phyloP scores from a whole-genome alignment of 2,329 filamentous ascomycete genomes.

The Claviceps sp. region DNA sequence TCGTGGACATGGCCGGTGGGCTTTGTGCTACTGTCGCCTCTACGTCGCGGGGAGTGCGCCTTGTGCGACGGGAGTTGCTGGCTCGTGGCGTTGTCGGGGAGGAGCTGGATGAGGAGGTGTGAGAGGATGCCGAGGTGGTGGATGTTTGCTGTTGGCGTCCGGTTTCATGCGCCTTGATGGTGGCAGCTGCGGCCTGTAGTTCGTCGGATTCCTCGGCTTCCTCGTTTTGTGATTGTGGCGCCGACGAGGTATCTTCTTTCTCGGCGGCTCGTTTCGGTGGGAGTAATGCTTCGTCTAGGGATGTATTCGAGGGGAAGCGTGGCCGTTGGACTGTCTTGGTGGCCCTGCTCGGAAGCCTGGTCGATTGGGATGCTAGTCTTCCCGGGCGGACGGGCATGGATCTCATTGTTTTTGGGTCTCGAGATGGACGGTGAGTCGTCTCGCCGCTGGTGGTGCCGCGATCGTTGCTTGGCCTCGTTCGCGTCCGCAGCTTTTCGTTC shows the following conservation, averaged over 20 bases:
- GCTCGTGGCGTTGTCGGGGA: neutral
- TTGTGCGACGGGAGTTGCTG: neutral
- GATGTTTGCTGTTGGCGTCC: neutral
- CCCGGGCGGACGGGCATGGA: constrained; percentile 13
- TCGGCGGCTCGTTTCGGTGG: constrained; percentile 6
- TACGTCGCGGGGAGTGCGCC: too few relatives aligned
- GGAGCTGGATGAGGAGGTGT: neutral
- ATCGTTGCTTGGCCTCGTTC: constrained; percentile 25
- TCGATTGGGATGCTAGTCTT: constrained; percentile 2
- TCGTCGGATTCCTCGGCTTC: neutral
- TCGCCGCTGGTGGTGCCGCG: constrained; percentile 35
- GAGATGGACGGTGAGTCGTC: constrained; percentile 24
- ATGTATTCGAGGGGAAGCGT: constrained; percentile 17
- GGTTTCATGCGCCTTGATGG: neutral
- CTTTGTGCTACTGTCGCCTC: constrained; percentile 30
- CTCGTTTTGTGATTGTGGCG: neutral
- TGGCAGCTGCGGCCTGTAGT: neutral
- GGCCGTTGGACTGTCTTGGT: constrained; percentile 6
- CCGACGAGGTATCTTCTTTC: constrained; percentile 6
- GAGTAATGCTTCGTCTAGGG: constrained; percentile 21
- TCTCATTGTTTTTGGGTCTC: constrained; percentile 12
- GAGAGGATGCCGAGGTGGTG: neutral
- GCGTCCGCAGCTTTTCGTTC: constrained; percentile 12
- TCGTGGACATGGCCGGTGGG: constrained; percentile 46
- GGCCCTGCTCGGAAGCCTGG: neutral